These are phyloP conservation scores for Lodderomyces orthopsilosis DNA, from an alignment of 1,139 yeast genomes.

Conservation along the genomic window DNA sequence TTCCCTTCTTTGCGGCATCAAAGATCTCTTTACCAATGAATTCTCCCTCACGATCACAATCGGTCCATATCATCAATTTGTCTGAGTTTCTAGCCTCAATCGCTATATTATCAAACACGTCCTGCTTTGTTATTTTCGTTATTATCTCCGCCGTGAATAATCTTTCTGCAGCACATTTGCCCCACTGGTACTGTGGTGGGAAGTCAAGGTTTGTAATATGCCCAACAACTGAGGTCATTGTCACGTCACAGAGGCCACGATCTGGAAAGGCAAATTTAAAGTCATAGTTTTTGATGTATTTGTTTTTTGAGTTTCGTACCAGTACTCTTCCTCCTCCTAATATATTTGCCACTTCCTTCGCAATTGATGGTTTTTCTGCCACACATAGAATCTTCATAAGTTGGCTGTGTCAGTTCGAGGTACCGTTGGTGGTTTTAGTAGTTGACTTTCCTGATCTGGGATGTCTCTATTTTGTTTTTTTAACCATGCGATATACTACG, in stretches of 20 bases:
- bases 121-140: conserved; percentile 38
- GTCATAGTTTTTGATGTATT: conserved; percentile 78
- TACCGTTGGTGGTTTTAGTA: conserved; percentile 2
- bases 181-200: conserved; percentile 66
- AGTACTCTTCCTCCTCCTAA: conserved; percentile 69
- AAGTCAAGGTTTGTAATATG: conserved; percentile 72
- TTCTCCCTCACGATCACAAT: conserved; percentile 98
- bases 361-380: conserved; percentile 96
- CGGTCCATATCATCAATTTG: conserved; percentile 92
- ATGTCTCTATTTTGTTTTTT: background rate
- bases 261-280: conserved; percentile 59
- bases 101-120: conserved; percentile 67
- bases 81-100: conserved; percentile 61
- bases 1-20: conserved; percentile 61
- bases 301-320: conserved; percentile 50
- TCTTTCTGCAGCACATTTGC: conserved; percentile 59
- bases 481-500: background rate
- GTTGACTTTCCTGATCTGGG: background rate
- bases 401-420: background rate
- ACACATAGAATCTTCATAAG: conserved; percentile 81
- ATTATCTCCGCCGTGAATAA: conserved; percentile 67
- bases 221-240: conserved; percentile 91
- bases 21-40: conserved; percentile 86
- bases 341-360: conserved; percentile 75
- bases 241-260: conserved; percentile 68